Conservation (phyloP, 2,329 filamentous ascomycete species). For the Talaromyces albobiverticillius region DNA sequence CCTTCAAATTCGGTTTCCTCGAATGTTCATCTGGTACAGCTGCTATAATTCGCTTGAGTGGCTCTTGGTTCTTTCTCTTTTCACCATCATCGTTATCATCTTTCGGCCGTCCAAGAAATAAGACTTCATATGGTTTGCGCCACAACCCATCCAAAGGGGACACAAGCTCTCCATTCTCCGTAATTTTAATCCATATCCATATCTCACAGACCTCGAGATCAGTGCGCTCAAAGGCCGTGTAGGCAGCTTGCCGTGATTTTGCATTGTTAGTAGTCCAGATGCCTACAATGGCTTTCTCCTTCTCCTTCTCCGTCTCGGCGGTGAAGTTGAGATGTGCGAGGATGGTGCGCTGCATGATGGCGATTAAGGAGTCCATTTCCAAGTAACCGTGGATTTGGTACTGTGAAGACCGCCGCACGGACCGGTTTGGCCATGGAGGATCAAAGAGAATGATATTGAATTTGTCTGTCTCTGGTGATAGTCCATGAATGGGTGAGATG, state of each 20-base stretch:
- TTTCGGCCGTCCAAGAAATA: conserved; percentile 44
- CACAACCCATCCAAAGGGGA: conserved; percentile 51
- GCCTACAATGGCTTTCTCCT: conserved; percentile 44
- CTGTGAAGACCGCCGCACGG: conserved; percentile 52
- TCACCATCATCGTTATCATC: conserved; percentile 12
- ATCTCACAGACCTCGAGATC: conserved; percentile 55
- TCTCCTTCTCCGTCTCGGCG: conserved; percentile 21
- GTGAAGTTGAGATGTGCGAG: conserved; percentile 35
- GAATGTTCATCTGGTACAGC: conserved; percentile 64
- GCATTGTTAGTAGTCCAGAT: conserved; percentile 63
- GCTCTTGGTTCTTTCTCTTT: conserved; percentile 26
- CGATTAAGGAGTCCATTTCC: conserved; percentile 27
- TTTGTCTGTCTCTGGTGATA: conserved; percentile 24
- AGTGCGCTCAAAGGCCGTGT: conserved; percentile 42
- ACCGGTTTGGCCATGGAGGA: conserved; percentile 63
- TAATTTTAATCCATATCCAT: conserved; percentile 65
- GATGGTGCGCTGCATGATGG: conserved; percentile 44
- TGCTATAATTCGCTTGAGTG: conserved; percentile 49
- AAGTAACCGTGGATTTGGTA: conserved; percentile 40
- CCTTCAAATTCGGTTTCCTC: conserved; percentile 61
- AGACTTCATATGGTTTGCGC: conserved; percentile 62
- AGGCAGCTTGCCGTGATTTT: conserved; percentile 46
- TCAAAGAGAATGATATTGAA: conserved; percentile 62
- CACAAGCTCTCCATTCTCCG: conserved; percentile 51
- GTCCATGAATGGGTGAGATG: conserved; percentile 21